phyloP scores from a whole-genome alignment of 2,329 filamentous ascomycete species.

The Sphaerulina musiva region DNA sequence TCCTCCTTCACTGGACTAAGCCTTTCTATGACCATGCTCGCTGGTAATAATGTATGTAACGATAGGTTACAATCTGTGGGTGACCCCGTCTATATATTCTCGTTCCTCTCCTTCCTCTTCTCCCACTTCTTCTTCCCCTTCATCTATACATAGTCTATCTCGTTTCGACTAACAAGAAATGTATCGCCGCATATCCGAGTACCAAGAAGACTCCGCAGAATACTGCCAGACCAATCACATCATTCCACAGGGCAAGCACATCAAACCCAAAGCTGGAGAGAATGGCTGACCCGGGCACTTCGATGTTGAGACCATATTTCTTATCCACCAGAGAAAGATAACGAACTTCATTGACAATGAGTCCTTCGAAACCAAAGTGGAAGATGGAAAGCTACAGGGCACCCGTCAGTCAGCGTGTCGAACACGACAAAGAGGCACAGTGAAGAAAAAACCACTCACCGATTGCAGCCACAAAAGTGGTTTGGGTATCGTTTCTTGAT shows the following conservation, averaged over 20 bases:
- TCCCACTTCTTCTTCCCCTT: no score
- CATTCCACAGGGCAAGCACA: slow-evolving; percentile 75
- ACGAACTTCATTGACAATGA: slow-evolving; percentile 95
- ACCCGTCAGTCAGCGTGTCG: slow-evolving; percentile 24
- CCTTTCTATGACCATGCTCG: no score
- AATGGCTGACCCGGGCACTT: slow-evolving; percentile 89
- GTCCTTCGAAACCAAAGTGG: slow-evolving; percentile 92
- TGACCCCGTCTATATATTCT: no score
- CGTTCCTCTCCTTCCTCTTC: no score
- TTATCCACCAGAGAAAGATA: slow-evolving; percentile 84
- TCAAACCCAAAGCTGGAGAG: slow-evolving; percentile 92
- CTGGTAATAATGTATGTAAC: no score
- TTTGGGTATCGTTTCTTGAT: slow-evolving; percentile 84
- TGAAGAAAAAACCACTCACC: slow-evolving; percentile 41
- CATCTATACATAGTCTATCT: slow-evolving; percentile 44
- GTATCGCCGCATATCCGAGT: slow-evolving; percentile 86
- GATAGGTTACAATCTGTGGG: no score
- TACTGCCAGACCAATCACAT: slow-evolving; percentile 72
- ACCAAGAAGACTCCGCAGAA: slow-evolving; percentile 80
- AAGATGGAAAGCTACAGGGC: slow-evolving; percentile 72
- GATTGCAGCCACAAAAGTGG: slow-evolving; percentile 84
- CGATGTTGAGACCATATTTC: slow-evolving; percentile 94
- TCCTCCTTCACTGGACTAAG: no score
- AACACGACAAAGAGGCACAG: background rate
- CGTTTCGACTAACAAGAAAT: slow-evolving; percentile 85